Base-by-base conservation (phyloP, 192 early-diverging fungal species). In the Linnemannia elongata region DNA sequence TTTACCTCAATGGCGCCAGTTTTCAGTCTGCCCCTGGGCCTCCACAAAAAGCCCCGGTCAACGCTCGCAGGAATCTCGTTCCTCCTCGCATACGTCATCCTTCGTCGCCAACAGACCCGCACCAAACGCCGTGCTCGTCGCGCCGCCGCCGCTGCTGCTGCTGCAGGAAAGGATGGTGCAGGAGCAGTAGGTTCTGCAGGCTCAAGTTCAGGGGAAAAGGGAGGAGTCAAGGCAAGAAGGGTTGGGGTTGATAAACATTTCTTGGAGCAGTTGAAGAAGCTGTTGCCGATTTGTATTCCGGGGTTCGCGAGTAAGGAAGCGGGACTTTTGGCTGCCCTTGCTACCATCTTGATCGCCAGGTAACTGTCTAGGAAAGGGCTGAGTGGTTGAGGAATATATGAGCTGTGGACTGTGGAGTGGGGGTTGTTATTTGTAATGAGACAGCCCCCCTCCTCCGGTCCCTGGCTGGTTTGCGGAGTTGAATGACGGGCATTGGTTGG, bases 201-300 rank as follows among this genome's bases (percentile, higher is more conserved):
- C 4, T 4, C 30, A 66, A 30, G 60, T 15, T 4, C 30, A 66
- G 60, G 60, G 30, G 60, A 66, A 12, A 66, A 33, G 13, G 70
- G 70, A 72, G 70, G 41, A 41, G 70, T 41, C 10, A 66, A 66
- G 60, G 60, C 60, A 12, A 66, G 84, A 17, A 89, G 82, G 36
- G 89, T 93, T 33, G 93, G 93, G 44, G 92, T 93, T 18, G 91
- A 93, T 76, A 81, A 88, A 20, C 88, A 89, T 45, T 94, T 94
- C 82, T 44, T 93, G 36, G 90, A 89, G 49, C 92, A 93, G 47
- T 86, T 94, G 80, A 89, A 89, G 72, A 89, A 88, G 66, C 39
- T 94, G 33, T 79, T 94, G 38, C 92, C 92, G 27, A 92, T 94
- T 54, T 92, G 92, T 68, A 91, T 94, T 77, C 93, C 93, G 36